Percentiles rank a stretch among this genome's conserved stretches.
These are phyloP conservation scores for Solanum sejunctum DNA, from an alignment of 257 asterid genomes.

Conservation along the genomic window DNA sequence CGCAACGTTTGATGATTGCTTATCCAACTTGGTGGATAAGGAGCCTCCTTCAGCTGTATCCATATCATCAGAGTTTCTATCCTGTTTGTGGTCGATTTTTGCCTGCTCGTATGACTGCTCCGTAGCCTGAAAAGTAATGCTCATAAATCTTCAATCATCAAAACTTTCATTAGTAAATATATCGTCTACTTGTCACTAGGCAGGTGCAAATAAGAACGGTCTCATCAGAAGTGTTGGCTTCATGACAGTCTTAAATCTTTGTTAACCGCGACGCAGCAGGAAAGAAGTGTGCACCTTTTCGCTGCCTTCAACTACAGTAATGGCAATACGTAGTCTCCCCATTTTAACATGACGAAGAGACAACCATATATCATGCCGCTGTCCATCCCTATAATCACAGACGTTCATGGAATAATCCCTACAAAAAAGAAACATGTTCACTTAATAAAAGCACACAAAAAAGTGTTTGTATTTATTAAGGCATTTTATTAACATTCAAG, in stretches of 20 bases:
- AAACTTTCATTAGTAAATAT: not conserved
- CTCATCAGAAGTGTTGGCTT: not conserved
- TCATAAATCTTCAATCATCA: not conserved
- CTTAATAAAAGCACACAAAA: not conserved
- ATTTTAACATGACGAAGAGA: constrained; percentile 62
- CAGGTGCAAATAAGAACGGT: not conserved
- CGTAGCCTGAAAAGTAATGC: constrained; percentile 19
- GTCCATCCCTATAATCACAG: constrained; percentile 58
- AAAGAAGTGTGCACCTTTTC: constrained; percentile 40
- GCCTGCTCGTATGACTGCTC: constrained; percentile 25
- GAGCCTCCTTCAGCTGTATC: constrained; percentile 26
- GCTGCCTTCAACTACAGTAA: constrained; percentile 47
- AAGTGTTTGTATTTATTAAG: not conserved
- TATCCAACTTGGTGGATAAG: constrained; percentile 16
- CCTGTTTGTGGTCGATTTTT: constrained; percentile 5
- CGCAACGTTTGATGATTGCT: constrained; percentile 31
- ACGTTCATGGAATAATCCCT: constrained; percentile 56
- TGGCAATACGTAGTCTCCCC: constrained; percentile 82
- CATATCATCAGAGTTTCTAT: constrained; percentile 20
- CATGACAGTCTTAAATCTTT: not conserved
- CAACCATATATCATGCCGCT: constrained; percentile 88
- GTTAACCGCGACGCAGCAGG: not conserved
- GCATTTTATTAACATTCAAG: not conserved
- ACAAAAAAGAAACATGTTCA: constrained; percentile 3
- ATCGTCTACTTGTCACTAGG: not conserved